Conservation (phyloP, 2,329 filamentous ascomycete species). For the Colletotrichum tropicale region DNA sequence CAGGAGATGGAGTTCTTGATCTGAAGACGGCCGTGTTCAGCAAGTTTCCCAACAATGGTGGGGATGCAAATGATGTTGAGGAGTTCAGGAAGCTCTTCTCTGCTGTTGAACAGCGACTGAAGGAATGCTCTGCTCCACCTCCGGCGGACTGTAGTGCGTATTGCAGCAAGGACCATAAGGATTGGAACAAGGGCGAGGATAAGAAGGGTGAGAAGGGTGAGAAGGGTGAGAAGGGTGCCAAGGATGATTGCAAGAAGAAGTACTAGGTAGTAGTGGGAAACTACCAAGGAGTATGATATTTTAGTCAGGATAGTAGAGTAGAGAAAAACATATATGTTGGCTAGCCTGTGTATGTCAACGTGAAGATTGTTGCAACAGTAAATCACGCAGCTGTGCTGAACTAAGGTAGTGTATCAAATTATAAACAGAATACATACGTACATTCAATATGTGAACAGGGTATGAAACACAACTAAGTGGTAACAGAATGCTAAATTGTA, state of each 20-base stretch:
- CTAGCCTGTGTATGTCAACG: neutral
- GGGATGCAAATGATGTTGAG: neutral
- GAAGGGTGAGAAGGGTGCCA: neutral
- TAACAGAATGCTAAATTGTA: neutral
- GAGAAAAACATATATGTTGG: fast-evolving
- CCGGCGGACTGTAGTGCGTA: neutral
- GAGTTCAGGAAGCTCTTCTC: neutral
- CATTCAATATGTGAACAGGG: fast-evolving
- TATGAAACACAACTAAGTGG: neutral
- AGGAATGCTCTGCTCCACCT: neutral
- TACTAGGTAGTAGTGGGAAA: neutral
- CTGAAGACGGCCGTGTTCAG: neutral
- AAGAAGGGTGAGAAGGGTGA: neutral
- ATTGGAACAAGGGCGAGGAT: neutral
- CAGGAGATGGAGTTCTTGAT: neutral
- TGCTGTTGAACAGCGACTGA: neutral
- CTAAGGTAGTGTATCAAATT: neutral
- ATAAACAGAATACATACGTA: neutral
- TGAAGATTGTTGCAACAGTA: neutral
- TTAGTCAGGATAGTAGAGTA: neutral
- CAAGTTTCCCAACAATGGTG: neutral
- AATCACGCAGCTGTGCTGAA: neutral
- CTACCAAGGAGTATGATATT: fast-evolving
- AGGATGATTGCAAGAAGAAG: neutral
- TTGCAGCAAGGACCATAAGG: neutral